Evolutionary conservation across 2,329 filamentous ascomycete genomes (phyloP), one percentile per base, ranked within the genome.

Genomic region (Alternaria panax): DNA sequence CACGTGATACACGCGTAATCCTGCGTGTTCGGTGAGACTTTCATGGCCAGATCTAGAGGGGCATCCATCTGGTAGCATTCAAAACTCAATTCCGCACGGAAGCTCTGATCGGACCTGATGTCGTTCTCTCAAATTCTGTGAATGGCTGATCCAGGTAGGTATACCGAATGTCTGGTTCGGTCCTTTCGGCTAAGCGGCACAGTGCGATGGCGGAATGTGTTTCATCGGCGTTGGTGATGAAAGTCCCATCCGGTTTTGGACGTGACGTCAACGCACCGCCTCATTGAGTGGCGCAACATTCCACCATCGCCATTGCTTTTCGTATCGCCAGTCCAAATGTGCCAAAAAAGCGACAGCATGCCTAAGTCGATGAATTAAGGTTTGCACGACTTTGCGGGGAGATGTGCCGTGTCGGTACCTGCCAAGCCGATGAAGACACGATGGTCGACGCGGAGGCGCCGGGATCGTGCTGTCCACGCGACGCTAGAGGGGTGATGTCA

Each of bases 401-500:
- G 25, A 52, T 47, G 43, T 20, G 12, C 55, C 28, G 34, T 18
- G 24, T 6, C 25, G 47, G 60, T 63, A 47, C 62, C 60, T 65
- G 64, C 64, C 64, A 67, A 67, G 64, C 40, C 41, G 55, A 54
- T 60, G 41, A 34, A 34, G 12, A 7, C n/a, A 22, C 36, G 36
- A 40, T 40, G 48, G 22, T 41, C 24, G 53, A 36, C 43, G 40
- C 32, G 53, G 50, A 47, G 32, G 32, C 51, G 30, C 45, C 30
- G 27, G 18, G 46, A 51, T 56, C 50, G 43, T 36, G 56, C 24
- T n/a, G 27, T 51, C 48, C 38, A 57, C 54, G 50, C 59, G 59
- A 24, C 38, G 53, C 47, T 59, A 63, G 25, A 36, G 41, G n/a
- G 11, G 38, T 64, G 65, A 65, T 60, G 61, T 67, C 63, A 64